These are phyloP conservation scores for Elaeagnus macrophylla DNA, from an alignment of 306 rosid species.

Conservation along the genomic window DNA sequence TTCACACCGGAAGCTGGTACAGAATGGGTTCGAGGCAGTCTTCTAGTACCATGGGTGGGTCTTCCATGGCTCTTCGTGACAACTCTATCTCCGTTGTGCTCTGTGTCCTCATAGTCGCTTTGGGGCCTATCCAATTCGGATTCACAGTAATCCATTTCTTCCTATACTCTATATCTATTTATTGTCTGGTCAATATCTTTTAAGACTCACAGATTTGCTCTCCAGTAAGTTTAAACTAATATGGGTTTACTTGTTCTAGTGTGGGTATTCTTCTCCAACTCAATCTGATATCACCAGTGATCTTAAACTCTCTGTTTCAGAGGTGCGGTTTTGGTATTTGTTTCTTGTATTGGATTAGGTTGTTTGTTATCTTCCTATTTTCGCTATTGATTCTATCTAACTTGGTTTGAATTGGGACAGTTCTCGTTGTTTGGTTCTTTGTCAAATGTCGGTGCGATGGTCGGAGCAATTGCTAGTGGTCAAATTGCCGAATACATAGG, in stretches of 20 bases:
- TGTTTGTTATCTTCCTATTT: neutral
- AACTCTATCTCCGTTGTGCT: slow-evolving; percentile 58
- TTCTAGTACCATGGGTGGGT: slow-evolving; percentile 39
- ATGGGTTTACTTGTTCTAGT: slow-evolving; percentile 8
- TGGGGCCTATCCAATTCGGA: slow-evolving; percentile 86
- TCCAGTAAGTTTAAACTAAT: too few species aligned
- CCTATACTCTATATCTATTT: too few species aligned
- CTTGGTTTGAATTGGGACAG: slow-evolving; percentile 20
- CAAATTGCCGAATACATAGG: slow-evolving; percentile 74
- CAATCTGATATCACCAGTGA: slow-evolving; percentile 50
- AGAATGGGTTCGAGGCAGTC: slow-evolving; percentile 64
- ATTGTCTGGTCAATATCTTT: neutral
- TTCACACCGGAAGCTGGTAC: slow-evolving; percentile 86
- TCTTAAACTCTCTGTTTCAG: slow-evolving; percentile 57
- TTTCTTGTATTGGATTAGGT: neutral
- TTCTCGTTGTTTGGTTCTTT: slow-evolving; percentile 72
- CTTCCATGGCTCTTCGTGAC: slow-evolving; percentile 52
- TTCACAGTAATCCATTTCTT: slow-evolving; percentile 34
- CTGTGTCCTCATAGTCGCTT: slow-evolving; percentile 75
- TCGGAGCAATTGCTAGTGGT: slow-evolving; percentile 85
- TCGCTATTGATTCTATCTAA: neutral
- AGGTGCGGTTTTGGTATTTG: slow-evolving; percentile 29
- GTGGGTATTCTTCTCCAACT: slow-evolving; percentile 85
- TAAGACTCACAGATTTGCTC: neutral
- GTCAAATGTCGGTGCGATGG: slow-evolving; percentile 85